Evolutionary conservation across 352 stramenopile species (phyloP).

Genomic region (Phytophthora ramorum): DNA sequence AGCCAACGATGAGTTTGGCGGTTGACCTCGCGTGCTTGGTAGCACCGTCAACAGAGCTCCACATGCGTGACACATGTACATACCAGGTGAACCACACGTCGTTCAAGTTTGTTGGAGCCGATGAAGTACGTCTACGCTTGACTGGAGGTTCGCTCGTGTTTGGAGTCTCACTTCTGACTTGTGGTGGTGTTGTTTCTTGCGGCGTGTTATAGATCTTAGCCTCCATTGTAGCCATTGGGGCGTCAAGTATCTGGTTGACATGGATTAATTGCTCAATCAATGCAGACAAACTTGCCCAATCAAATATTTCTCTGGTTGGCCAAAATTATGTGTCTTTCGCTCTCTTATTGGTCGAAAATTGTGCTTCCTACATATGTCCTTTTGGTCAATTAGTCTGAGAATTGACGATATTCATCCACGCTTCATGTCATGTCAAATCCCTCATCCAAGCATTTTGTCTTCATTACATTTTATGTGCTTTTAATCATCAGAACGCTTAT

Average conservation of each 20-base stretch:
- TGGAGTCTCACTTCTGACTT: background rate
- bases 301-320: background rate
- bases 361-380: background rate
- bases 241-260: background rate
- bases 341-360: background rate
- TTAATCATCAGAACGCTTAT: no score
- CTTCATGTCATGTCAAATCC: no score
- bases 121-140: conserved; percentile 3
- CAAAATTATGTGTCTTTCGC: background rate
- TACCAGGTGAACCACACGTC: conserved; percentile 21
- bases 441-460: no score
- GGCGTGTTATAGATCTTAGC: background rate
- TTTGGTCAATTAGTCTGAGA: background rate
- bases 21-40: conserved; percentile 13
- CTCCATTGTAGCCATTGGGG: background rate
- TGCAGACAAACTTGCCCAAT: background rate
- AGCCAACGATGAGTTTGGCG: conserved; percentile 1
- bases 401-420: background rate
- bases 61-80: conserved; percentile 5
- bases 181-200: background rate
- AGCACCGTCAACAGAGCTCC: background rate
- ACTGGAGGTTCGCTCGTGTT: background rate
- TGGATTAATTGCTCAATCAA: background rate
- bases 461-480: no score
- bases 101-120: background rate